A percentile compares a stretch with the other conserved stretches of the same genome.
Evolutionary conservation across 352 stramenopile genomes (phyloP).

Genomic region (Phytophthora kernoviae): DNA sequence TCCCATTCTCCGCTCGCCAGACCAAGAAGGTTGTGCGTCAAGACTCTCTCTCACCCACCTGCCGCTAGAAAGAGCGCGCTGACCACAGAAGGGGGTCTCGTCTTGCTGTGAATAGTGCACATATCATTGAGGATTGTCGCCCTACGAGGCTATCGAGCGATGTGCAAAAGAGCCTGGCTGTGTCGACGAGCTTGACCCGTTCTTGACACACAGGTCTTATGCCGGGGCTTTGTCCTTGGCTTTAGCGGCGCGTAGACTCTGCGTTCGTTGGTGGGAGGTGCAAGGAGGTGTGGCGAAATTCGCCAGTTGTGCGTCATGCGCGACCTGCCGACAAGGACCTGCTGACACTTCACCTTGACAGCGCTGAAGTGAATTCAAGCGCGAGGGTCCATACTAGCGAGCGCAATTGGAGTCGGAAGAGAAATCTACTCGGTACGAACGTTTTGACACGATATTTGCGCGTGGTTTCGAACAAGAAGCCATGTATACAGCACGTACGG

Average conservation of each 20-base stretch:
- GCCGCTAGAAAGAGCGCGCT: slow-evolving; percentile 28
- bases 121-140: slow-evolving; percentile 36
- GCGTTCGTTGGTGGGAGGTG: background rate
- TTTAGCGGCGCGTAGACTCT: slow-evolving; percentile 6
- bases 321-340: slow-evolving; percentile 14
- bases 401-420: background rate
- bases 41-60: slow-evolving; percentile 32
- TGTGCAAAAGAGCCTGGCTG: slow-evolving; percentile 20
- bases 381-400: background rate
- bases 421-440: background rate
- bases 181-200: slow-evolving; percentile 15
- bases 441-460: background rate
- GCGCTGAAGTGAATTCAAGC: background rate
- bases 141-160: slow-evolving; percentile 14
- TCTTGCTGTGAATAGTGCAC: slow-evolving; percentile 14
- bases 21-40: slow-evolving; percentile 9
- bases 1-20: slow-evolving; percentile 13
- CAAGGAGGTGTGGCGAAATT: slow-evolving; percentile 27
- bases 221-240: background rate
- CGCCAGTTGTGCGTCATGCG: slow-evolving; percentile 18
- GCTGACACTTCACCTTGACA: background rate
- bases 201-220: slow-evolving; percentile 30
- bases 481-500: slow-evolving; percentile 14
- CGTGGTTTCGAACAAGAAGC: slow-evolving; percentile 18
- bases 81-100: slow-evolving; percentile 23